These are phyloP conservation scores for Hippophae gyantsensis DNA, from an alignment of 306 rosid genomes.

Conservation along the genomic window DNA sequence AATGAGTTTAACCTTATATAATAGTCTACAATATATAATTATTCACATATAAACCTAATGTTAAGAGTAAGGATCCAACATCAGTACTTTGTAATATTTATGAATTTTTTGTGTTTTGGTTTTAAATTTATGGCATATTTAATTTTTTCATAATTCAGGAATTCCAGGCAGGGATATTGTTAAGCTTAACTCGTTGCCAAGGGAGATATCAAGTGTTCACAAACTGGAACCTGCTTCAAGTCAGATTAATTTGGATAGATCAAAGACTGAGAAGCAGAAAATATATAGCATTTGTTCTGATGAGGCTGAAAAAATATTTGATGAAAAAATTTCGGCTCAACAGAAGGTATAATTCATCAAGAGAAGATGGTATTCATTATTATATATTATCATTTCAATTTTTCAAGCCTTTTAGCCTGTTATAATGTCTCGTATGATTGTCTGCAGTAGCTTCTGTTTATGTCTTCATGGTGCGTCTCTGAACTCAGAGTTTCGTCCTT, in stretches of 20 bases:
- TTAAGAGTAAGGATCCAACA: too few species aligned
- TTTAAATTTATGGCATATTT: background rate
- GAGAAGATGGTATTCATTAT: background rate
- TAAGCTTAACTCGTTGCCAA: conserved; percentile 39
- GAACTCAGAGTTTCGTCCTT: too few species aligned
- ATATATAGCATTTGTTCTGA: conserved; percentile 35
- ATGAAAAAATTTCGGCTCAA: conserved; percentile 45
- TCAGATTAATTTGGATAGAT: conserved; percentile 55
- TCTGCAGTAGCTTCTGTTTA: too few species aligned
- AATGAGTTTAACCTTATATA: too few species aligned
- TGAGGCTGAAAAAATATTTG: conserved; percentile 72
- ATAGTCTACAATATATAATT: too few species aligned
- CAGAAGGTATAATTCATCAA: conserved; percentile 44
- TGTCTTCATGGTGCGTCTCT: too few species aligned
- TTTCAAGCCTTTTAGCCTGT: too few species aligned
- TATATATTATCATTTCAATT: background rate
- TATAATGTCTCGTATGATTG: too few species aligned
- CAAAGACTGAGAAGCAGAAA: conserved; percentile 61
- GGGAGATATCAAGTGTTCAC: conserved; percentile 34
- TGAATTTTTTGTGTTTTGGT: background rate
- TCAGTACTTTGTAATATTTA: background rate
- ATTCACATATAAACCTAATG: too few species aligned
- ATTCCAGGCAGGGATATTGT: conserved; percentile 32
- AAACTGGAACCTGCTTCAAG: conserved; percentile 28
- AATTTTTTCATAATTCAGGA: conserved; percentile 31